Base-by-base conservation (phyloP, 2,329 filamentous ascomycete species). In the Pezicula radicicola region DNA sequence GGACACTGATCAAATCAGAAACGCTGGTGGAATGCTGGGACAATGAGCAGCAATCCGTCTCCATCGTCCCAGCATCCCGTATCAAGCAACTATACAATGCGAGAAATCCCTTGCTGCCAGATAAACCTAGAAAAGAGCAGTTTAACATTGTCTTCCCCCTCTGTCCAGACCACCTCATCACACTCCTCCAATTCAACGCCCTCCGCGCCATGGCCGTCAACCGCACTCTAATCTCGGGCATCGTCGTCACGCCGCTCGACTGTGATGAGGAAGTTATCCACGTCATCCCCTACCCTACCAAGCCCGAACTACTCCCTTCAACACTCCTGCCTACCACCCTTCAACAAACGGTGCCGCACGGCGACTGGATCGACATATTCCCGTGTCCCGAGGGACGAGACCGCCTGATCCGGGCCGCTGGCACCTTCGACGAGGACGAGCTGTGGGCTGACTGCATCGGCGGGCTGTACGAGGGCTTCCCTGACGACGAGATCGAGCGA, bases 141-240 rank as follows among this genome's bases (percentile, higher is more conserved):
- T n/a, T n/a, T n/a, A n/a, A n/a, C n/a, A 9, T 68, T 47, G 33
- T 67, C 46, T 71, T 73, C 55, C 70, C 71, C 28, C 70, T 74
- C 45, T 67, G 55, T 40, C 55, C 69, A 46, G 71, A 74, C 57
- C 69, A 73, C 52, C 68, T 74, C 30, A 72, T 74, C 55, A 70
- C 65, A 13, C 68, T 74, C 43, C 60, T 72, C 35, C 70, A 73
- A 56, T 71, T 59, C 59, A 73, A 73, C 56, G 65, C 62, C 56
- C 63, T 73, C 42, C 70, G 70, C 46, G 71, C 66, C 41, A 41
- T 65, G 28, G 57, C 61, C 40, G 59, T 61, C 51, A 74, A 74
- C 61, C 67, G 66, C 47, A 21, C 7, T 9, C 59, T 56, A 45
- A 54, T 70, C 41, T n/a, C n/a, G n/a, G n/a, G n/a, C n/a, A n/a